Conservation (phyloP, 331 rosid species). For the Rosa hybrid region DNA sequence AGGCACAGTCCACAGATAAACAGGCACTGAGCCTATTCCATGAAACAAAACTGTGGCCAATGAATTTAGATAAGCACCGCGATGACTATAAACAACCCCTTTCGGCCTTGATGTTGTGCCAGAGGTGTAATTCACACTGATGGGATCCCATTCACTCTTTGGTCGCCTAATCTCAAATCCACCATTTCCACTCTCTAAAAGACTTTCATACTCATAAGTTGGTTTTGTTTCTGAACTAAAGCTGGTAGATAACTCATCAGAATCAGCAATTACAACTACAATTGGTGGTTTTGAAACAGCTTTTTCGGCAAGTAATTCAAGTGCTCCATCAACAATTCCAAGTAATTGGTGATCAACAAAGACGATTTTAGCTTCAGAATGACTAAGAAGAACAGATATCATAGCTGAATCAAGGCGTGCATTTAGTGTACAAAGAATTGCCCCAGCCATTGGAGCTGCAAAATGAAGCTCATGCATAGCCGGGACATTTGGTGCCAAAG, state of each 20-base stretch:
- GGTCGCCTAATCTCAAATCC: slow-evolving; percentile 49
- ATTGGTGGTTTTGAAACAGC: slow-evolving; percentile 31
- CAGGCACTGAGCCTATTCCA: slow-evolving; percentile 44
- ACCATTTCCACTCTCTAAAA: slow-evolving; percentile 31
- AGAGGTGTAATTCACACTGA: slow-evolving; percentile 64
- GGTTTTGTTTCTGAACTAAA: slow-evolving; percentile 14
- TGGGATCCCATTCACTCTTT: slow-evolving; percentile 59
- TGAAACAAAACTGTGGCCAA: slow-evolving; percentile 55
- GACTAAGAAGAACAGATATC: slow-evolving; percentile 45
- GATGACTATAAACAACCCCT: slow-evolving; percentile 60
- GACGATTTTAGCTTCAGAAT: slow-evolving; percentile 59
- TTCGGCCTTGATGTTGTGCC: slow-evolving; percentile 74
- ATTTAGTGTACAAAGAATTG: slow-evolving; percentile 62
- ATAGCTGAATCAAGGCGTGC: slow-evolving; percentile 57
- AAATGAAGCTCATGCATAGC: slow-evolving; percentile 79
- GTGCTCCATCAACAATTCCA: no score
- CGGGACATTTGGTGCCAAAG: slow-evolving; percentile 62
- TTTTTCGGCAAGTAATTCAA: not conserved
- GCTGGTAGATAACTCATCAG: slow-evolving; percentile 24
- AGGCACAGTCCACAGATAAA: slow-evolving; percentile 68
- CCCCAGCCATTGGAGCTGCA: slow-evolving; percentile 84
- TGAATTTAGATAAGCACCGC: slow-evolving; percentile 61
- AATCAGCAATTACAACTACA: slow-evolving; percentile 46
- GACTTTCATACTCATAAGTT: slow-evolving; percentile 46
- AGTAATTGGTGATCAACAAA: slow-evolving; percentile 39